phyloP scores from a whole-genome alignment of 306 rosid genomes.

The Parietaria judaica region DNA sequence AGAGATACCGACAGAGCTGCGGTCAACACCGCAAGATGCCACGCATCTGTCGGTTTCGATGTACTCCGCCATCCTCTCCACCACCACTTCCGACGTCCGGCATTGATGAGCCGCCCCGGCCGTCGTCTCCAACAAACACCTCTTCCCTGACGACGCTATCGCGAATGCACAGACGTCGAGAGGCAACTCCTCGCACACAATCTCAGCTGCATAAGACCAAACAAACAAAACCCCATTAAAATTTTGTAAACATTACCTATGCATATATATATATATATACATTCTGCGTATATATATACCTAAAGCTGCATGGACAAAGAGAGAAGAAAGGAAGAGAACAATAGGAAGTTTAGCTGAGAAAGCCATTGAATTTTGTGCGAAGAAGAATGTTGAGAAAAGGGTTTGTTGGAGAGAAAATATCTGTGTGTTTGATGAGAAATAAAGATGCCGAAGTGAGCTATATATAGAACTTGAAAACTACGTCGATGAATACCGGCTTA shows the following conservation, averaged over 20 bases:
- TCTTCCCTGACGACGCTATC: constrained; percentile 73
- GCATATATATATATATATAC: background rate
- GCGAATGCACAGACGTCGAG: constrained; percentile 57
- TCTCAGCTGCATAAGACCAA: constrained; percentile 25
- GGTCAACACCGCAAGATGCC: constrained; percentile 61
- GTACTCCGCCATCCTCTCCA: constrained; percentile 56
- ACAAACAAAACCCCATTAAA: background rate
- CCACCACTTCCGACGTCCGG: constrained; percentile 67
- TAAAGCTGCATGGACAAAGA: constrained; percentile 36
- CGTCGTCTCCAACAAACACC: constrained; percentile 65
- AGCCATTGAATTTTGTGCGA: constrained; percentile 29
- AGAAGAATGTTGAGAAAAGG: background rate
- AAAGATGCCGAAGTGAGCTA: constrained; percentile 4
- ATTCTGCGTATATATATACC: constrained; percentile 25
- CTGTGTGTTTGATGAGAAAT: constrained; percentile 12
- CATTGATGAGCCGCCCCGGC: constrained; percentile 46
- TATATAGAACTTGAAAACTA: constrained; percentile 16
- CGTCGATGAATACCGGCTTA: background rate
- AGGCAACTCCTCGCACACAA: constrained; percentile 58
- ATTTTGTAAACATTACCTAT: background rate
- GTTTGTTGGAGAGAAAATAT: background rate
- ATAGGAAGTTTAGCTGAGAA: constrained; percentile 26
- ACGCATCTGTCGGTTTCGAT: constrained; percentile 63
- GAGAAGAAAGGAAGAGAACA: constrained; percentile 39
- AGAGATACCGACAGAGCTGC: constrained; percentile 64